A percentile compares a stretch with the other conserved stretches of the same genome.
These are phyloP conservation scores for Bonia amplexicaulis DNA, from an alignment of 176 grass and related monocot genomes.

Conservation along the genomic window DNA sequence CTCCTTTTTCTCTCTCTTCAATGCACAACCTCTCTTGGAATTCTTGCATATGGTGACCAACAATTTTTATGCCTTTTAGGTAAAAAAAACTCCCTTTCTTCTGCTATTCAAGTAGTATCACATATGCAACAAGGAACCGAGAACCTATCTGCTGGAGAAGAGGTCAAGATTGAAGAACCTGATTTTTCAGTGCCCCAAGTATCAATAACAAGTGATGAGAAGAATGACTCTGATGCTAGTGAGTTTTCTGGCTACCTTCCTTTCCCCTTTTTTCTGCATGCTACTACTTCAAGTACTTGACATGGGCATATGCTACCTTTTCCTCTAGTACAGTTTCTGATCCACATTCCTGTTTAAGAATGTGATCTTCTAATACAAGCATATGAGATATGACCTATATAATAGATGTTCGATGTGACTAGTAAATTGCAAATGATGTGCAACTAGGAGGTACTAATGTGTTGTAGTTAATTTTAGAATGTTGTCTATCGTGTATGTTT, in stretches of 20 bases:
- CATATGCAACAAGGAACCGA: conserved; percentile 14
- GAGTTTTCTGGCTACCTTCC: conserved; percentile 26
- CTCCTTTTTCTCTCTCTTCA: not conserved
- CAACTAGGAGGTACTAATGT: not conserved
- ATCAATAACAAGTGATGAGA: not conserved
- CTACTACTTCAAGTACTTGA: conserved; percentile 2
- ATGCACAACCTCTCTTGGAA: not conserved
- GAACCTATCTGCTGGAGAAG: conserved; percentile 2
- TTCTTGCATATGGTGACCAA: not conserved
- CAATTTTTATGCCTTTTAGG: conserved; percentile 21
- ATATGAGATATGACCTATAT: conserved; percentile 2
- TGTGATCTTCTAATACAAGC: conserved; percentile 2
- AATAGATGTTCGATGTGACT: not conserved
- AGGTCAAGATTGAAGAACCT: conserved; percentile 2
- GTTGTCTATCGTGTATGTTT: not conserved
- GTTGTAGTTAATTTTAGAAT: not conserved
- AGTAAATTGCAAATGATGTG: not conserved
- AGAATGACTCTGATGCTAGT: conserved; percentile 22
- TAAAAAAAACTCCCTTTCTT: not conserved
- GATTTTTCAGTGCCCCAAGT: not conserved
- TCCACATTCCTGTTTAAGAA: conserved; percentile 8
- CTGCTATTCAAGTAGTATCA: conserved; percentile 1
- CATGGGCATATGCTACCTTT: not conserved
- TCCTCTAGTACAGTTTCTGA: not conserved
- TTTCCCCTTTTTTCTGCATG: not conserved